phyloP scores from a whole-genome alignment of 768 basidiomycete species.

The Filobasidium wieringae region DNA sequence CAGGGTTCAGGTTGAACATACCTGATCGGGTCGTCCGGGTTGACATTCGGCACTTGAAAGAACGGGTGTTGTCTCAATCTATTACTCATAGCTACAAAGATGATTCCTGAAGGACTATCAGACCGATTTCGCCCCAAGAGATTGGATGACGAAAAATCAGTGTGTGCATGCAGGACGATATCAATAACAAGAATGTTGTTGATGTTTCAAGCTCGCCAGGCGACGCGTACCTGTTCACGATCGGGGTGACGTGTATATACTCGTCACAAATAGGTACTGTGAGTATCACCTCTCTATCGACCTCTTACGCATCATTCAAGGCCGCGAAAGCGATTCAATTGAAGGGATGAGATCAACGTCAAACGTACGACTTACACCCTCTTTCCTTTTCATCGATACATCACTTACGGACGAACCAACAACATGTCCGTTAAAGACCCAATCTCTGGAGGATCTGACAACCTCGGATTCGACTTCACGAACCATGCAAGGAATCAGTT shows the following conservation, averaged over 20 bases:
- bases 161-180: no score
- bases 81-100: conserved; percentile 16
- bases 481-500: conserved; percentile 38
- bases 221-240: background rate
- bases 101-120: no score
- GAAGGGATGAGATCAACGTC: background rate
- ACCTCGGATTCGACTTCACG: conserved; percentile 37
- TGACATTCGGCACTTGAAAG: conserved; percentile 31
- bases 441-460: background rate
- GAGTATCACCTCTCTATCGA: background rate
- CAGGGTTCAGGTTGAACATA: background rate
- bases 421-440: conserved; percentile 21
- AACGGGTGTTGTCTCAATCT: conserved; percentile 31
- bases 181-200: background rate
- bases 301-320: background rate
- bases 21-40: conserved; percentile 30
- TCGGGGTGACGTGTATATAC: no score
- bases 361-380: background rate
- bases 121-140: background rate
- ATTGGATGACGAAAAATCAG: background rate
- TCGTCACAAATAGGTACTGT: no score
- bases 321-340: conserved; percentile 3
- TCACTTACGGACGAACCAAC: background rate
- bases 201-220: background rate
- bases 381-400: background rate